A percentile compares a stretch with the other conserved stretches of the same genome.
phyloP scores from a whole-genome alignment of 495 filamentous ascomycete genomes.

The Aspergillus campestris region DNA sequence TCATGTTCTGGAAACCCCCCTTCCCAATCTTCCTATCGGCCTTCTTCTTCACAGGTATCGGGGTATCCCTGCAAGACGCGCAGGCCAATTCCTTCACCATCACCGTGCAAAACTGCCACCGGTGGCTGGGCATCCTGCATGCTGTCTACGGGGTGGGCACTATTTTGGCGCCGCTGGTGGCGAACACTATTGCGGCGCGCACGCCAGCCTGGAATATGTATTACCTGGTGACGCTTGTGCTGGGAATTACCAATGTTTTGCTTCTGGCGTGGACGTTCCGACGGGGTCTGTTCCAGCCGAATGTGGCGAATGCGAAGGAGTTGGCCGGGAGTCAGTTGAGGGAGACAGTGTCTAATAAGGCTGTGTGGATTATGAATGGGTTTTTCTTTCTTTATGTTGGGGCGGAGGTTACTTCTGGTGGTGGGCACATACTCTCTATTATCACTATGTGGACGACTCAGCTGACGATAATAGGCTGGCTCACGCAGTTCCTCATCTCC shows the following conservation, averaged over 20 bases:
- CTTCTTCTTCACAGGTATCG: slow-evolving; percentile 41
- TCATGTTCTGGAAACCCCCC: slow-evolving; percentile 42
- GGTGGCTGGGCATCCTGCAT: slow-evolving; percentile 51
- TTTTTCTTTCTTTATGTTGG: slow-evolving; percentile 46
- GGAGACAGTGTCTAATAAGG: slow-evolving; percentile 12
- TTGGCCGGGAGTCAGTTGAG: slow-evolving; percentile 13
- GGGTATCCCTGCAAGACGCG: slow-evolving; percentile 46
- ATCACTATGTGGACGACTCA: no score
- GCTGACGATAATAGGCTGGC: slow-evolving; percentile 45
- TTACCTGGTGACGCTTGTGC: slow-evolving; percentile 11
- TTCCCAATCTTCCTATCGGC: slow-evolving; percentile 38
- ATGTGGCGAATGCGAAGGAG: slow-evolving; percentile 11
- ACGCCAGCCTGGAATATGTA: slow-evolving; percentile 17
- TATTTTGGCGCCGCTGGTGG: slow-evolving; percentile 42
- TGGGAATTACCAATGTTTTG: slow-evolving; percentile 11
- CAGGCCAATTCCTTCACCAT: slow-evolving; percentile 45
- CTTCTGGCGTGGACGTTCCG: slow-evolving; percentile 14
- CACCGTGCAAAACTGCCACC: slow-evolving; percentile 36
- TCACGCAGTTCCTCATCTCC: slow-evolving; percentile 57
- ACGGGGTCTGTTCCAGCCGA: slow-evolving; percentile 15
- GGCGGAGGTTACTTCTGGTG: slow-evolving; percentile 34
- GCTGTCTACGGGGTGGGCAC: slow-evolving; percentile 46
- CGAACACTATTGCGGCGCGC: slow-evolving; percentile 34
- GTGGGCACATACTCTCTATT: slow-evolving; percentile 14
- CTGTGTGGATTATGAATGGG: slow-evolving; percentile 39